Evolutionary conservation across 345 rosid genomes (phyloP).

Genomic region (Salix viminalis): DNA sequence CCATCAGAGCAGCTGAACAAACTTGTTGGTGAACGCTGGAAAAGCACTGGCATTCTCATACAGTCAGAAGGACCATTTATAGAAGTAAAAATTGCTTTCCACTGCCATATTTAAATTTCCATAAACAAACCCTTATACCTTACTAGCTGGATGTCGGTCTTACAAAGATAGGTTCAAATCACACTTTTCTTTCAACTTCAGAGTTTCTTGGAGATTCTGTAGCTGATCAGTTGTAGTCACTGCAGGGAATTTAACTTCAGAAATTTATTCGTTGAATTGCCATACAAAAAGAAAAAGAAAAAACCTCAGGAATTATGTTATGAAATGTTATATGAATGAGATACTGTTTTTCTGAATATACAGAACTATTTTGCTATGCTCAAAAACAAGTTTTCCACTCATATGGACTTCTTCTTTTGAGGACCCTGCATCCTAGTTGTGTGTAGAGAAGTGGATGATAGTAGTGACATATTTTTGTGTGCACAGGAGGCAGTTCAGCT

Average conservation of each 20-base stretch:
- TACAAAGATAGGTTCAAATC: background rate
- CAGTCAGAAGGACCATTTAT: slow-evolving; percentile 62
- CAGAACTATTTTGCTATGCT: background rate
- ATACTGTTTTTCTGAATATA: background rate
- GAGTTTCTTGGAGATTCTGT: background rate
- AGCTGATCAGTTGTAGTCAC: background rate
- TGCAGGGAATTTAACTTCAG: background rate
- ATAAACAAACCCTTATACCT: background rate
- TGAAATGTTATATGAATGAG: background rate
- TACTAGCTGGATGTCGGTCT: background rate
- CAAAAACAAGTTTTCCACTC: background rate
- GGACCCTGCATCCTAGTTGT: background rate
- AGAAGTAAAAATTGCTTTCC: slow-evolving; percentile 45
- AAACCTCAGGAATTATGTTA: background rate
- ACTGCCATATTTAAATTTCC: background rate
- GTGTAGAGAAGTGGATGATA: background rate
- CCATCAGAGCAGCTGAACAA: slow-evolving; percentile 55
- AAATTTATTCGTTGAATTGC: background rate
- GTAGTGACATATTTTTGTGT: slow-evolving; percentile 14
- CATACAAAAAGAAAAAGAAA: background rate
- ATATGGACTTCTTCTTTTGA: background rate
- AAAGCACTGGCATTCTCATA: slow-evolving; percentile 50
- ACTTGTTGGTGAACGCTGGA: slow-evolving; percentile 87
- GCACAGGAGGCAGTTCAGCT: slow-evolving; percentile 79
- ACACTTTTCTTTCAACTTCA: background rate